Evolutionary conservation across 345 rosid genomes (phyloP), one percentile per base, ranked within the genome.

Genomic region (Nephelium lappaceum): DNA sequence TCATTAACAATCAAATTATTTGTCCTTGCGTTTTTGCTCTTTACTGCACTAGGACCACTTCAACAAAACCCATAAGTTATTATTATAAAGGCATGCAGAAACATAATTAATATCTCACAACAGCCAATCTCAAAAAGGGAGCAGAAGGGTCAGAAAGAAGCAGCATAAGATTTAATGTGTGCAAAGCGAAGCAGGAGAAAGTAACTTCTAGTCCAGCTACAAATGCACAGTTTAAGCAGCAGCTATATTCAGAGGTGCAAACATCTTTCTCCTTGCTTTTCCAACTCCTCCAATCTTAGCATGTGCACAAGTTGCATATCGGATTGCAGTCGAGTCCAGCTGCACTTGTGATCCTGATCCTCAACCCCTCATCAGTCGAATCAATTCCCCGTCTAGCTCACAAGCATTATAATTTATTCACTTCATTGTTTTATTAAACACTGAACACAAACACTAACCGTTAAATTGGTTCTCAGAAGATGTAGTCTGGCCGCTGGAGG

Each of bases 401-500:
- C 42, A 42, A 74, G 47, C n/a, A 8, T 19, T 4, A 61, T 41
- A 41, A 41, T 42, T 73, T 39, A 21, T 18, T 15, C 53, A 24
- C 15, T 41, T 62, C 57, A 61, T 14, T 45, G 14, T 43, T 31
- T 49, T 7, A 66, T 36, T 27, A 12, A 45, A 41, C 57, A 43
- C 16, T 49, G 25, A 19, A 18, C 8, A 19, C 11, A 27, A 0
- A 39, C 14, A 70, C 51, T 18, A 77, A 73, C 43, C 79, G 69
- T 16, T 27, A 8, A 63, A 47, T 67, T 49, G 45, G 49, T 73
- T 19, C 41, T 87, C 83, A 95, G 86, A 88, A 95, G 71, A 95
- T 82, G 82, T 87, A 95, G 74, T 91, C 97, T 0, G 97, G 98
- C 71, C 53, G 49, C 68, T 85, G 82, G 23, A 93, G 87, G 19